Conservation (phyloP, 768 basidiomycete species). For the Phaeotremella skinneri region DNA sequence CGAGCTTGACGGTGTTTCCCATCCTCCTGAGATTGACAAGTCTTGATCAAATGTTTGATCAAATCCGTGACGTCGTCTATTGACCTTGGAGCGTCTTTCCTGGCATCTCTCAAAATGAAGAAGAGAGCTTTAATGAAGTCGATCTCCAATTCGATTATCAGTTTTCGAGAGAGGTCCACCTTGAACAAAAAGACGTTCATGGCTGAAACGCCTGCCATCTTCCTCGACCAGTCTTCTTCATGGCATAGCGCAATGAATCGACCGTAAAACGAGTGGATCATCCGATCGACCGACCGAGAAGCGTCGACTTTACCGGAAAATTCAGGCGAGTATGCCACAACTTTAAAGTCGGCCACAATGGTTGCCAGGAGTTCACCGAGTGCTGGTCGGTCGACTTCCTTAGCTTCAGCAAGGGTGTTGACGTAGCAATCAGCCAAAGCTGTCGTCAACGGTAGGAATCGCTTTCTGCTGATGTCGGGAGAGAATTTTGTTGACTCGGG, state of each 20-base stretch:
- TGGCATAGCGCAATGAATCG: slow-evolving; percentile 82
- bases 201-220: slow-evolving; percentile 83
- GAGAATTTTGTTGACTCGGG: slow-evolving; percentile 22
- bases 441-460: slow-evolving; percentile 49
- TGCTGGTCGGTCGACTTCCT: slow-evolving; percentile 48
- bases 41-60: slow-evolving; percentile 56
- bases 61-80: slow-evolving; percentile 74
- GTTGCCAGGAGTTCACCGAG: slow-evolving; percentile 63
- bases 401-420: slow-evolving; percentile 62
- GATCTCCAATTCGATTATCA: slow-evolving; percentile 81
- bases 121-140: slow-evolving; percentile 87
- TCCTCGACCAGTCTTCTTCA: slow-evolving; percentile 84
- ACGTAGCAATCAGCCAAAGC: slow-evolving; percentile 70
- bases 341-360: slow-evolving; percentile 67
- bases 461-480: slow-evolving; percentile 36
- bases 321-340: slow-evolving; percentile 47
- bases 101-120: slow-evolving; percentile 90
- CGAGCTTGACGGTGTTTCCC: slow-evolving; percentile 60
- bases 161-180: slow-evolving; percentile 67
- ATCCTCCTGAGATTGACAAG: slow-evolving; percentile 53
- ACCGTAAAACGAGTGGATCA: slow-evolving; percentile 76
- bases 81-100: slow-evolving; percentile 78
- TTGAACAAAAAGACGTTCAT: slow-evolving; percentile 75
- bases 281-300: slow-evolving; percentile 54
- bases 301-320: slow-evolving; percentile 31